Evolutionary conservation across 2,329 filamentous ascomycete genomes (phyloP).

Genomic region (Colletotrichum sp.): DNA sequence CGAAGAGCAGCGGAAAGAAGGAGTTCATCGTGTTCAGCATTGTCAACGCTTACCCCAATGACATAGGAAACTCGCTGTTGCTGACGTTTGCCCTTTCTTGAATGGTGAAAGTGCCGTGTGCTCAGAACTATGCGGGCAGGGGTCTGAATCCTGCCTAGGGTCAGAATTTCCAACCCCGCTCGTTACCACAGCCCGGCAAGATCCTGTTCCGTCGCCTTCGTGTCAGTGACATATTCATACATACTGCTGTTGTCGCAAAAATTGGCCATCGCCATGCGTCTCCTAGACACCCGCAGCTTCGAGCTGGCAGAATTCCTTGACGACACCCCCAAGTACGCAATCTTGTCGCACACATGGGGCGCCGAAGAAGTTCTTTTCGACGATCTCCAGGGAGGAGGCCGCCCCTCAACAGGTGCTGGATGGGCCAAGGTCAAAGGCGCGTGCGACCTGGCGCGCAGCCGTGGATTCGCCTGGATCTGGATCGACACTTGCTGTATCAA

Average conservation of each 20-base stretch:
- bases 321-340: neutral
- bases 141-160: too few species aligned
- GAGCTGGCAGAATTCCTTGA: neutral
- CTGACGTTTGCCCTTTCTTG: too few species aligned
- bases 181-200: too few species aligned
- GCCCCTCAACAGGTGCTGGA: neutral
- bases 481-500: conserved; percentile 30
- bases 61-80: too few species aligned
- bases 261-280: neutral
- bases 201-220: too few species aligned
- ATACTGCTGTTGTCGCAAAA: neutral
- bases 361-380: neutral
- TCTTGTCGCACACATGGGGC: neutral
- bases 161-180: too few species aligned
- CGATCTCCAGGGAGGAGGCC: neutral
- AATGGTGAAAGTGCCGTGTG: too few species aligned
- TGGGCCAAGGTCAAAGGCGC: neutral
- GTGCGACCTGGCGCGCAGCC: neutral
- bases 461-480: conserved; percentile 11
- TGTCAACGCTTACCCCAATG: too few species aligned
- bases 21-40: too few species aligned
- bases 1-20: too few species aligned
- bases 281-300: neutral
- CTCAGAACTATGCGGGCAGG: too few species aligned
- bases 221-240: too few species aligned